Evolutionary conservation across 371 early-diverging fungal genomes (phyloP), one percentile per base, ranked within the genome.

Genomic region (Dinochytrium kinnereticum): DNA sequence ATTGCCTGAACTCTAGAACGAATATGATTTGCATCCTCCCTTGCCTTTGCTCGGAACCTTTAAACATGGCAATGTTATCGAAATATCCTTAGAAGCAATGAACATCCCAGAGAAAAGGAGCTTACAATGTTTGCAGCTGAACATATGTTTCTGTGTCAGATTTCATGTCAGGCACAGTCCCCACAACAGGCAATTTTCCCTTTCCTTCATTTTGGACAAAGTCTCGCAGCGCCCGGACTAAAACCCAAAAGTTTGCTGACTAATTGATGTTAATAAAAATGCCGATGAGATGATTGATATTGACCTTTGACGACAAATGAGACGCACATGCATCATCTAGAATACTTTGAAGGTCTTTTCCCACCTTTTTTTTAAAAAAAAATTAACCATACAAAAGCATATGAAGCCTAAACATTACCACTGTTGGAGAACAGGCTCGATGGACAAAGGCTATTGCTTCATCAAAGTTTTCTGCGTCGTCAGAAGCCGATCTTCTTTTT

Each of bases 161-260:
- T 79, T 97, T 96, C 98, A 98, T 97, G 81, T 98, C 98, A 0
- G 98, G 97, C 5, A 98, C 86, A 38, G 86, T 82, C 1, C 97
- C 98, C 0, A 92, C 85, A 7, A 96, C 79, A 0, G 98, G 98
- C 37, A 98, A 87, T 39, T 82, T 83, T 0, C 92, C 92, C 24
- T 78, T 75, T 2, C 95, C 93, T 77, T 91, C 90, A 30, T 91
- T 87, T 34, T 82, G 85, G 1, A 93, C 88, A 82, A 96, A 98
- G 33, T 91, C 89, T 37, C 87, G 81, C 28, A 95, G 83, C 0
- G 96, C 96, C 34, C 88, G 80, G 0, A 88, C 85, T 59, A 95
- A 78, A 30, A 95, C 84, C 98, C 98, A 98, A 75, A 98, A 98
- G 69, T 82, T 79, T 33, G 89, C 73, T 1, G 93, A 90, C 91